Evolutionary conservation across 106 monocot genomes (phyloP), one percentile per base, ranked within the genome.

Genomic region (Hemerocallis citrina): DNA sequence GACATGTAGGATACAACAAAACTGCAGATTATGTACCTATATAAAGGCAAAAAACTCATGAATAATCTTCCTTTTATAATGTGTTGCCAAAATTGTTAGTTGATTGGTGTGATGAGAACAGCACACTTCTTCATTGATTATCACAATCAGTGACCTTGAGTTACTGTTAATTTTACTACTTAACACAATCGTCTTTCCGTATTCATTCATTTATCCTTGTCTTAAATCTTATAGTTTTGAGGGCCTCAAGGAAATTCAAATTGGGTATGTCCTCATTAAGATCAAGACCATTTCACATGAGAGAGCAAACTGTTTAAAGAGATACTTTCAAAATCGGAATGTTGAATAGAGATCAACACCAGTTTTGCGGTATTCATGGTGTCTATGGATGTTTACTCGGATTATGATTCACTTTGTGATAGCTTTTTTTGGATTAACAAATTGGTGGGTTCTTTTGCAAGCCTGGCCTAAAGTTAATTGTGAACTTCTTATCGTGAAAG

Each of bases 371-470:
- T 17, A 45, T 45, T 45, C 17, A 17, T 17, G 7, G 7, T 7
- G 19, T 3, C 45, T 17, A 6, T 19, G 45, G 17, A 45, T 1
- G 17, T 9, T 45, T n/a, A 3, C 3, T 1, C 7, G 8, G 1
- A 17, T 45, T 20, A 45, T 41, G 17, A 45, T 45, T 45, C 45
- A 17, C 17, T 17, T 2, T 17, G 41, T 41, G 41, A 41, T 41
- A 45, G 45, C 19, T 17, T 19, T 17, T 1, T 17, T 17, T 3
- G n/a, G 20, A 2, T 6, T 6, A 45, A 45, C 16, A 2, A 17
- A 45, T 45, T 19, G n/a, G 45, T 45, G 17, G 45, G 45, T 45
- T 45, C 45, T 45, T 45, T 45, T n/a, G n/a, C n/a, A n/a, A n/a
- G n/a, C n/a, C n/a, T n/a, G n/a, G n/a, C n/a, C n/a, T n/a, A n/a